phyloP scores from a whole-genome alignment of 1,139 yeast genomes.

The Lodderomyces pseudojiufengensis region DNA sequence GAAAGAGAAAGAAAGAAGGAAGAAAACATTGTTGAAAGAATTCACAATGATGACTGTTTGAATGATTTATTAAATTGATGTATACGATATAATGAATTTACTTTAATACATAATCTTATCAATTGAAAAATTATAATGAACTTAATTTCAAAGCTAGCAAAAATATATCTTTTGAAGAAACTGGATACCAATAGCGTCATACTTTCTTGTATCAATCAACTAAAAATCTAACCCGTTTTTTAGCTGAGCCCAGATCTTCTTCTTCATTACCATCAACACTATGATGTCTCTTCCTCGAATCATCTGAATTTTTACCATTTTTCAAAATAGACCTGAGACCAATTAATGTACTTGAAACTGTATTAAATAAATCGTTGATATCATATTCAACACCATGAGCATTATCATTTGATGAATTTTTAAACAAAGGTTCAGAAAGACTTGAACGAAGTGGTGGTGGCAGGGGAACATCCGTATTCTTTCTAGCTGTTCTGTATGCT shows the following conservation, averaged over 20 bases:
- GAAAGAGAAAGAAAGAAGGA: too few relatives aligned
- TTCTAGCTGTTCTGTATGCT: too few relatives aligned
- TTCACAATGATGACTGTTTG: too few relatives aligned
- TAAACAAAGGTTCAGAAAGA: neutral
- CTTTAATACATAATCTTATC: constrained; percentile 3
- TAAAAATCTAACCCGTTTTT: constrained; percentile 27
- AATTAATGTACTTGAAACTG: too few relatives aligned
- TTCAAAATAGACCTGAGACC: constrained; percentile 1
- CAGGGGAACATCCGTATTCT: neutral
- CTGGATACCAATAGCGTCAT: too few relatives aligned
- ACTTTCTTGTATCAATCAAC: too few relatives aligned
- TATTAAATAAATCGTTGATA: too few relatives aligned
- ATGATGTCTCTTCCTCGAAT: constrained; percentile 1
- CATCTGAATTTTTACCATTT: too few relatives aligned
- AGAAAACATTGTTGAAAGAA: neutral
- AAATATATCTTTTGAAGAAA: too few relatives aligned
- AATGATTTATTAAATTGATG: neutral
- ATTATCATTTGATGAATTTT: too few relatives aligned
- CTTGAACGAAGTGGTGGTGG: constrained; percentile 1
- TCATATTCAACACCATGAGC: too few relatives aligned
- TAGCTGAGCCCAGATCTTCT: constrained; percentile 13
- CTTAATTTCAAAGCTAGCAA: neutral
- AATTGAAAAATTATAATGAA: neutral
- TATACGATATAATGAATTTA: neutral
- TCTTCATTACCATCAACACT: constrained; percentile 3